Conservation (phyloP, 1,284 basidiomycete species). For the Ustilago loliicola region DNA sequence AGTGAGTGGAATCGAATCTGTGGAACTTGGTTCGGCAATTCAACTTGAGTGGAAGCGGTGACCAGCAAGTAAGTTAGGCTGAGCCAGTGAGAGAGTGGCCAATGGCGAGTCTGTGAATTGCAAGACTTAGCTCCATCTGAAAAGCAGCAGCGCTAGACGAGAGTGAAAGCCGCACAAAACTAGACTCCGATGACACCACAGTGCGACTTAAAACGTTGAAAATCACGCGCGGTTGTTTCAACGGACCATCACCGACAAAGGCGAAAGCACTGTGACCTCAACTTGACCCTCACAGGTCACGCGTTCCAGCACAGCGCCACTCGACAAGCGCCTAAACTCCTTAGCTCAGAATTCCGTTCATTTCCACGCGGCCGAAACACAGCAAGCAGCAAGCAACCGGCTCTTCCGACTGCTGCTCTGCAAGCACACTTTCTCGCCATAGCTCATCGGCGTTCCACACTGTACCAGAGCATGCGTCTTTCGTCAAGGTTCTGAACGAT, state of each 20-base stretch:
- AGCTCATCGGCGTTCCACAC: slow-evolving; percentile 2
- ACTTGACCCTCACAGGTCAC: neutral
- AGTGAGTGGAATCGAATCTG: neutral
- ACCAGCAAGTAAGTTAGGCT: neutral
- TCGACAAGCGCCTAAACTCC: neutral
- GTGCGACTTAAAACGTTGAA: neutral
- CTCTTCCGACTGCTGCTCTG: neutral
- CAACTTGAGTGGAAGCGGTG: neutral
- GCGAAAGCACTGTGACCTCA: neutral
- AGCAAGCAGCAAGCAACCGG: too few relatives aligned
- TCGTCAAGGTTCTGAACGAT: slow-evolving; percentile 6
- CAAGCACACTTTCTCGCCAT: neutral
- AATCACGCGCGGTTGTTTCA: neutral
- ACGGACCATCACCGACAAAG: neutral
- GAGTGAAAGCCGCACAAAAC: neutral
- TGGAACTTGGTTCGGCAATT: neutral
- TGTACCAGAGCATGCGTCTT: neutral
- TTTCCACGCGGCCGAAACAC: too few relatives aligned
- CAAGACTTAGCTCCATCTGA: too few relatives aligned
- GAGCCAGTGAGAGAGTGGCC: too few relatives aligned
- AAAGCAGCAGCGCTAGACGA: neutral
- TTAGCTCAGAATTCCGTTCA: neutral
- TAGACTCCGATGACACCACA: slow-evolving; percentile 3
- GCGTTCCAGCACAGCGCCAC: neutral
- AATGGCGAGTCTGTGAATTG: too few relatives aligned